Evolutionary conservation across 2,329 filamentous ascomycete genomes (phyloP).

Genomic region (Fusarium sp.): DNA sequence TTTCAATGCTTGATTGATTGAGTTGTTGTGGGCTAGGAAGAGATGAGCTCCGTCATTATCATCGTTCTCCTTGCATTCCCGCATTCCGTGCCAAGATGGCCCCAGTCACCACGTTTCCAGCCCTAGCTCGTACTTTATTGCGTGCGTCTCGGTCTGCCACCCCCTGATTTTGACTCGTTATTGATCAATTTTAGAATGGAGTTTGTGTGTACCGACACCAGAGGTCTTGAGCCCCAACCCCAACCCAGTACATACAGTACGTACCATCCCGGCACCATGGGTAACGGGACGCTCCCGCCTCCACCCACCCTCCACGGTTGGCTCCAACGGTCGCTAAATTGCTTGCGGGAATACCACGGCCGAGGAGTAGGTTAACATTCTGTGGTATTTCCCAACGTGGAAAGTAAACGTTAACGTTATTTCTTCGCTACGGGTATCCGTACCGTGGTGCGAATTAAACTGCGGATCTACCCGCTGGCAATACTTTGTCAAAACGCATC

Average conservation of each 20-base stretch:
- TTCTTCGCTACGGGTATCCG: neutral
- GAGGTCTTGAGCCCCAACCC: conserved; percentile 39
- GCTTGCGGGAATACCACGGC: conserved; percentile 24
- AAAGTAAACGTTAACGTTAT: conserved; percentile 31
- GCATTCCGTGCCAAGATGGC: conserved; percentile 37
- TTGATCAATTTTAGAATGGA: conserved; percentile 17
- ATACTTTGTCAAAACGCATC: conserved; percentile 12
- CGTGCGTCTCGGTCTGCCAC: conserved; percentile 22
- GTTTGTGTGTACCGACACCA: conserved; percentile 34
- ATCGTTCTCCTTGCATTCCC: conserved; percentile 42
- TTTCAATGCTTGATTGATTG: conserved; percentile 25
- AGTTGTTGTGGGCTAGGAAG: conserved; percentile 29
- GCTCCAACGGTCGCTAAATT: conserved; percentile 34
- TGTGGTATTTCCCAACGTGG: conserved; percentile 34
- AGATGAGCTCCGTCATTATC: conserved; percentile 38
- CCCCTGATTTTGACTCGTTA: conserved; percentile 15
- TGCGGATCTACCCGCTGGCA: conserved; percentile 40
- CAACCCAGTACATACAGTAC: conserved; percentile 33
- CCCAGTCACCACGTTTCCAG: conserved; percentile 42
- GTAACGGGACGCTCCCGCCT: conserved; percentile 24
- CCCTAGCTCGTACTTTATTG: conserved; percentile 32
- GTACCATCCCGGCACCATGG: conserved; percentile 27
- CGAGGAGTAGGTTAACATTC: conserved; percentile 3
- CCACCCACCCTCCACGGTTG: conserved; percentile 21
- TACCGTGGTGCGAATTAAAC: conserved; percentile 25